Percentiles rank a stretch among this genome's conserved stretches.
Evolutionary conservation across 176 grass and related monocot genomes (phyloP).

Genomic region (Raddia distichophylla): DNA sequence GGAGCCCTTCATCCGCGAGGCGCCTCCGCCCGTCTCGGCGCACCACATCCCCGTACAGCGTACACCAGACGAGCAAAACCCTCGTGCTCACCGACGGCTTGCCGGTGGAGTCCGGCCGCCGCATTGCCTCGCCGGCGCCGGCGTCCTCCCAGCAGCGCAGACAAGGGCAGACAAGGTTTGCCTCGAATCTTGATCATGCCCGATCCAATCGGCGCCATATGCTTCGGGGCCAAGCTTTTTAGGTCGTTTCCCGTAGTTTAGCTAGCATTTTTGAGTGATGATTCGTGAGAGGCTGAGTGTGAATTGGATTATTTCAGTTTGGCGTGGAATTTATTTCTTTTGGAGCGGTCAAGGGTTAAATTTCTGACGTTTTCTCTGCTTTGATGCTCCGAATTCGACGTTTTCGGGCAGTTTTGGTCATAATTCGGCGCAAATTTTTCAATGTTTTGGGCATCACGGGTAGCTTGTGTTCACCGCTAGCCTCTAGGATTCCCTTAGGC

Average conservation of each 20-base stretch:
- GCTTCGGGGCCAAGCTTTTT: background rate
- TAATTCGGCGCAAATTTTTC: background rate
- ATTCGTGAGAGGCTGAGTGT: background rate
- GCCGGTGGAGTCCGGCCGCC: background rate
- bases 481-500: background rate
- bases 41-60: slow-evolving; percentile 16
- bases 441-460: background rate
- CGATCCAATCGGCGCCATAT: background rate
- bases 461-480: background rate
- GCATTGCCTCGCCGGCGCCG: background rate
- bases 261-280: too few relatives aligned
- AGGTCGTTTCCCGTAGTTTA: slow-evolving; percentile 17
- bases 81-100: background rate
- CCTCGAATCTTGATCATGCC: background rate
- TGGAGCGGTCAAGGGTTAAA: background rate
- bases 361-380: background rate
- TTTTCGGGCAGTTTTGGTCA: background rate
- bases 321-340: background rate
- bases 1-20: slow-evolving; percentile 13
- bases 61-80: background rate
- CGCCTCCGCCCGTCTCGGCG: slow-evolving; percentile 21
- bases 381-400: background rate
- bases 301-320: background rate
- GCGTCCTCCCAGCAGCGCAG: background rate
- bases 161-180: background rate